Evolutionary conservation across 805 yeast genomes (phyloP), one percentile per base, ranked within the genome.

Genomic region (Torulaspora gathmanii): DNA sequence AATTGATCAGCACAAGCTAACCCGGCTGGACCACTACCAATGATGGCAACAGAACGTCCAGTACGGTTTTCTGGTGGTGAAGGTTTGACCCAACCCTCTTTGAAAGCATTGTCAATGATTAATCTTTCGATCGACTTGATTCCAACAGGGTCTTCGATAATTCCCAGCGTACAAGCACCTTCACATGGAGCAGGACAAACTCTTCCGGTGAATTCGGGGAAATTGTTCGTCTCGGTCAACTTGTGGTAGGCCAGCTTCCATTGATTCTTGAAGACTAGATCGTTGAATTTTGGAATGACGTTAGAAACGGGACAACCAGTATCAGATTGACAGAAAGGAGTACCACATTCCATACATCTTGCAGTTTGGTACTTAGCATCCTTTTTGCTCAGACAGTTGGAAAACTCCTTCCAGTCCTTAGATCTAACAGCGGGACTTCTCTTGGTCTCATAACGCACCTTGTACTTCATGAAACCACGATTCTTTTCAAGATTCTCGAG

Each of bases 151-250:
- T 86, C 93, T 54, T 85, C 95, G 67, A 83, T 88, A 58, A 93
- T 88, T 38, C 96, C 96, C 59, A 93, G 75, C 27, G 88, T 91
- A 70, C 95, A 85, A 2, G 98, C 96, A 58, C 97, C 97, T 69
- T 90, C 95, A 73, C 99, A 91, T 53, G 99, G 99, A 50, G 98
- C 98, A 17, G 99, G 99, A 71, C 99, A 91, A 52, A 91, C 91
- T 70, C 97, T 82, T 50, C 97, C 96, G 49, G 98, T 91, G 63
- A 93, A 91, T 71, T 93, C 98, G 17, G 98, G 98, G 85, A 93
- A 91, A 71, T 93, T 91, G 73, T 91, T 91, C 50, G 99, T 93
- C 90, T 89, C 91, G 64, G 86, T 70, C 65, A 91, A 76, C 57
- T 96, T 78, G 65, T 89, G 91, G 59, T 89, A 75, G 15, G 99